A percentile compares a stretch with the other conserved stretches of the same genome.
Evolutionary conservation across 148 eudicot genomes (phyloP).

Genomic region (Fagopyrum tataricum): DNA sequence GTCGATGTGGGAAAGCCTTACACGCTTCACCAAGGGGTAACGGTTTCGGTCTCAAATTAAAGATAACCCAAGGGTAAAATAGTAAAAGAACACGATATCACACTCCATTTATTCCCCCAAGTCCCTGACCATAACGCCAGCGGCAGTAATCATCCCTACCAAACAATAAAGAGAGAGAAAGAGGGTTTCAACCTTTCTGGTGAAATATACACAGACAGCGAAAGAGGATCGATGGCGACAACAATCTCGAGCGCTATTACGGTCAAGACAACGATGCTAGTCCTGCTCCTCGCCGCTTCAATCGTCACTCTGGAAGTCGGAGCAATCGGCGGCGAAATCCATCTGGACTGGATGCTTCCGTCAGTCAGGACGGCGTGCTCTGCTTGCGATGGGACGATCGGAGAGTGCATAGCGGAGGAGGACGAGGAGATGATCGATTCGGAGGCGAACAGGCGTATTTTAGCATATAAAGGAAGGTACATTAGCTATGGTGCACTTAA

Average conservation of each 20-base stretch:
- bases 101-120: background rate
- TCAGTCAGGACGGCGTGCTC: background rate
- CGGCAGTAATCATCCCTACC: background rate
- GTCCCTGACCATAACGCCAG: background rate
- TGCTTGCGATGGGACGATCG: slow-evolving; percentile 3
- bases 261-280: background rate
- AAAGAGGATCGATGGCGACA: background rate
- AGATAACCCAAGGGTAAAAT: background rate
- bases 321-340: background rate
- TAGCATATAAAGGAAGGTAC: slow-evolving; percentile 29
- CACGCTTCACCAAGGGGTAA: too few species aligned
- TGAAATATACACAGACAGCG: background rate
- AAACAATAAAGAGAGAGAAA: background rate
- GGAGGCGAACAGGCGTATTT: slow-evolving; percentile 45
- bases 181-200: background rate
- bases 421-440: slow-evolving; percentile 41
- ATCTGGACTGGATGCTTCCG: slow-evolving; percentile 7
- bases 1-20: too few species aligned
- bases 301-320: background rate
- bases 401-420: slow-evolving; percentile 10
- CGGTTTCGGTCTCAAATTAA: too few species aligned
- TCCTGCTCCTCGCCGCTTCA: background rate
- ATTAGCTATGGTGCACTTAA: slow-evolving; percentile 43
- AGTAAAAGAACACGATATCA: background rate
- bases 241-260: background rate